These are phyloP conservation scores for Phoma sp. DNA, from an alignment of 2,329 filamentous ascomycete species.

Conservation along the genomic window DNA sequence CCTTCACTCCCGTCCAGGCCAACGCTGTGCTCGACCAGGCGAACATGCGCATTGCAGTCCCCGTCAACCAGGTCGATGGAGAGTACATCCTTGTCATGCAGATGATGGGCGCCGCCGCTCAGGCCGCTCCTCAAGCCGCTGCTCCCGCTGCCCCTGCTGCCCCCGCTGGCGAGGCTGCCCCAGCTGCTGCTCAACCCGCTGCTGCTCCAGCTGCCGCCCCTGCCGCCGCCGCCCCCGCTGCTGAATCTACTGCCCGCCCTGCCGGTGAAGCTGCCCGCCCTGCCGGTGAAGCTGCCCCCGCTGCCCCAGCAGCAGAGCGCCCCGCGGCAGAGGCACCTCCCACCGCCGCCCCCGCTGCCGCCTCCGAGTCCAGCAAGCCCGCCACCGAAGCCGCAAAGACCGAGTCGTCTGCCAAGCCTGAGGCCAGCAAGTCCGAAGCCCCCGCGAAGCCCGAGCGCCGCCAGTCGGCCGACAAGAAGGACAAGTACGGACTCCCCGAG, in stretches of 20 bases:
- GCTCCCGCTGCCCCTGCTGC: slow-evolving; percentile 3
- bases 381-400: slow-evolving; percentile 13
- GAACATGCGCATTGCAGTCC: slow-evolving; percentile 47
- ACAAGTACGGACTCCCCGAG: slow-evolving; percentile 27
- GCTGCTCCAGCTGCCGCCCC: slow-evolving; percentile 2
- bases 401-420: slow-evolving; percentile 16
- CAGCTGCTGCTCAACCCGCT: slow-evolving; percentile 17
- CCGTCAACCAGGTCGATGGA: slow-evolving; percentile 44
- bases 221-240: neutral
- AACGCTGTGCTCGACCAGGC: slow-evolving; percentile 43
- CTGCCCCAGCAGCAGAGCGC: neutral
- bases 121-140: slow-evolving; percentile 19
- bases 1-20: slow-evolving; percentile 45
- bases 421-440: slow-evolving; percentile 13
- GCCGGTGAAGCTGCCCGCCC: neutral
- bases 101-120: slow-evolving; percentile 24
- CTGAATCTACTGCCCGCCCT: neutral
- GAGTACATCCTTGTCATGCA: slow-evolving; percentile 47
- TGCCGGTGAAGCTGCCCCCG: slow-evolving; percentile 5
- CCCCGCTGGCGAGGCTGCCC: slow-evolving; percentile 4
- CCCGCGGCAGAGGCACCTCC: neutral
- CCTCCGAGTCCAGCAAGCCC: neutral
- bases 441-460: slow-evolving; percentile 28
- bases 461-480: slow-evolving; percentile 22
- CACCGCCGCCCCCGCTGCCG: neutral